Conservation (phyloP, 768 basidiomycete genomes). For the Lyophyllum shimeji region DNA sequence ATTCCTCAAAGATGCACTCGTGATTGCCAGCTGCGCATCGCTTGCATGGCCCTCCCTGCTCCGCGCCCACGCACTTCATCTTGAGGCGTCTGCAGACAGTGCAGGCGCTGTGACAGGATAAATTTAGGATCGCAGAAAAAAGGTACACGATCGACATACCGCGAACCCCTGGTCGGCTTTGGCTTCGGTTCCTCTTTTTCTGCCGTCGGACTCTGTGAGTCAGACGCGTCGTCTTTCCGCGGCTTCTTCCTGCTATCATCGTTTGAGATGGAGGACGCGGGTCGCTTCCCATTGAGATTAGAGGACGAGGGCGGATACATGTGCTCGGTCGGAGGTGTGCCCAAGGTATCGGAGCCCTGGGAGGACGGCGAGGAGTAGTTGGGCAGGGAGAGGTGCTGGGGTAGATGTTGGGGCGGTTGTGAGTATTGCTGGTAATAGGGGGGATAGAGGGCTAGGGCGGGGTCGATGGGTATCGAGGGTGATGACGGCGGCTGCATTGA, state of each 20-base stretch:
- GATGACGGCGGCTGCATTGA: constrained; percentile 50
- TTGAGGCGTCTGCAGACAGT: constrained; percentile 90
- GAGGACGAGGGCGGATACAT: constrained; percentile 51
- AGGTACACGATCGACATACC: constrained; percentile 42
- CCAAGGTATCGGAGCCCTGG: constrained; percentile 74
- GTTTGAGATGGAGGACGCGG: constrained; percentile 49
- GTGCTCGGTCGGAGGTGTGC: constrained; percentile 69
- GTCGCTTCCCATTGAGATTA: constrained; percentile 66
- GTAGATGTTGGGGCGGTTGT: constrained; percentile 46
- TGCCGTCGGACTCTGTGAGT: constrained; percentile 48
- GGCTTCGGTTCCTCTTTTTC: constrained; percentile 70
- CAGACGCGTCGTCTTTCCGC: constrained; percentile 61
- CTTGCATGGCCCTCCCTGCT: constrained; percentile 90
- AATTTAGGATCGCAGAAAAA: not conserved
- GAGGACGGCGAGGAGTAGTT: constrained; percentile 79
- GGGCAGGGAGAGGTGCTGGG: constrained; percentile 55
- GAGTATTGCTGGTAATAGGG: constrained; percentile 62
- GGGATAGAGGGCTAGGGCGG: constrained; percentile 65
- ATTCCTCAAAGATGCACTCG: constrained; percentile 96
- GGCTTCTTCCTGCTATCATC: constrained; percentile 56
- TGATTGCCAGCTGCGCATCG: constrained; percentile 77
- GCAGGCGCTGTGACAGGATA: constrained; percentile 67
- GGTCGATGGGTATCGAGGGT: constrained; percentile 67
- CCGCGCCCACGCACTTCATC: constrained; percentile 92
- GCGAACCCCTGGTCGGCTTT: constrained; percentile 86